Conservation (phyloP, 179 eudicot genomes). For the Carnegiea gigantea region DNA sequence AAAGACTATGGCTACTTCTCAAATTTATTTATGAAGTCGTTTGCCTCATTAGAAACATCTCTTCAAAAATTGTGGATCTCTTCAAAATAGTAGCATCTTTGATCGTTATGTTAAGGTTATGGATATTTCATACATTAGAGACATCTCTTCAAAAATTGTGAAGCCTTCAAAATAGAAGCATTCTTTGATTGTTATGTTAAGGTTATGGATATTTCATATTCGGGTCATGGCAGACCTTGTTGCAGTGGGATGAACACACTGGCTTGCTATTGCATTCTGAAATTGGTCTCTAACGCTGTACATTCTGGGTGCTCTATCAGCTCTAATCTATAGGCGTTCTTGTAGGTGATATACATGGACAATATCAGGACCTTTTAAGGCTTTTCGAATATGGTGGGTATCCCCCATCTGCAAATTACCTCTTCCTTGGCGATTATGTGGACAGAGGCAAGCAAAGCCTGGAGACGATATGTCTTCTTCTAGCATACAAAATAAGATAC, state of each 20-base stretch:
- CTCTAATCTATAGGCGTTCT: slow-evolving; percentile 12
- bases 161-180: background rate
- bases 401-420: slow-evolving; percentile 71
- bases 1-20: background rate
- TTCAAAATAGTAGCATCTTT: background rate
- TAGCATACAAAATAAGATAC: slow-evolving; percentile 77
- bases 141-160: background rate
- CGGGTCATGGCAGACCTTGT: background rate
- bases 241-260: background rate
- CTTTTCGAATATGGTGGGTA: slow-evolving; percentile 74
- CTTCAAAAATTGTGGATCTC: background rate
- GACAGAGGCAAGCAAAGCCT: slow-evolving; percentile 85
- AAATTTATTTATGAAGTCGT: background rate
- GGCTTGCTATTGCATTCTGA: background rate
- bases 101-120: background rate
- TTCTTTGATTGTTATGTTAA: background rate
- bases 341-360: slow-evolving; percentile 86
- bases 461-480: slow-evolving; percentile 79
- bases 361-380: slow-evolving; percentile 73
- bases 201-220: background rate
- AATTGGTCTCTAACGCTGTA: background rate
- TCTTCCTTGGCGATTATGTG: slow-evolving; percentile 82
- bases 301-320: background rate
- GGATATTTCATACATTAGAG: background rate
- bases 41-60: background rate